Evolutionary conservation across 371 early-diverging fungal species (phyloP), one percentile per base, ranked within the genome.

Genomic region (Mortierella sp.): DNA sequence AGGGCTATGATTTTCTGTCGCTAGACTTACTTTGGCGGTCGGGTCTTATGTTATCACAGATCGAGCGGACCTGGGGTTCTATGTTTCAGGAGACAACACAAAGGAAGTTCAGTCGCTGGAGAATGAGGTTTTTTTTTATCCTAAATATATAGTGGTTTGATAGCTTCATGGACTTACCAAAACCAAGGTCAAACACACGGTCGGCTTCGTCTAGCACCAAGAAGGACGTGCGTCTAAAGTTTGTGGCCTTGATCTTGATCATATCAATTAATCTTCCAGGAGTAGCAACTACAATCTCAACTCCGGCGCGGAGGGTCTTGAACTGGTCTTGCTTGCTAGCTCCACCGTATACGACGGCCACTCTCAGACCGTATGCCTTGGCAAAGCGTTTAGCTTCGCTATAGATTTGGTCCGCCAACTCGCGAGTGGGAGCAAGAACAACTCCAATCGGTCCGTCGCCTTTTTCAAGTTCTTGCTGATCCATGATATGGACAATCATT

Each of bases 201-300:
- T 97, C 97, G 9, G 97, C 99, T 86, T 98, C 98, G 86, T 98
- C 98, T 75, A 98, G 85, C 3, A 98, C 97, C 28, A 98, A 85
- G 78, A 94, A 98, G 26, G 97, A 96, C 2, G 97, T 96, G 57
- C 98, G 90, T 58, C 89, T 88, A 49, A 98, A 87, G 77, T 95
- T 97, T n/a, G 96, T 93, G 40, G 93, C 94, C 65, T 93, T 92
- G 84, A 94, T 91, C 64, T 95, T 93, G 64, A 97, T 89, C 93
- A 99, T 91, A 80, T 99, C 99, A 83, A 97, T 96, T 66, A 99
- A 85, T 64, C 99, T 88, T 47, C 99, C 99, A 0, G 99, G 99
- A 1, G 98, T 97, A 1, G 96, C 97, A 2, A 98, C 94, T 20
- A 97, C 68, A 60, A 98, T 94, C 70, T 97, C 97, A 11, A 93